Base-by-base conservation (phyloP, 345 rosid genomes). In the Moricandia arvensis region DNA sequence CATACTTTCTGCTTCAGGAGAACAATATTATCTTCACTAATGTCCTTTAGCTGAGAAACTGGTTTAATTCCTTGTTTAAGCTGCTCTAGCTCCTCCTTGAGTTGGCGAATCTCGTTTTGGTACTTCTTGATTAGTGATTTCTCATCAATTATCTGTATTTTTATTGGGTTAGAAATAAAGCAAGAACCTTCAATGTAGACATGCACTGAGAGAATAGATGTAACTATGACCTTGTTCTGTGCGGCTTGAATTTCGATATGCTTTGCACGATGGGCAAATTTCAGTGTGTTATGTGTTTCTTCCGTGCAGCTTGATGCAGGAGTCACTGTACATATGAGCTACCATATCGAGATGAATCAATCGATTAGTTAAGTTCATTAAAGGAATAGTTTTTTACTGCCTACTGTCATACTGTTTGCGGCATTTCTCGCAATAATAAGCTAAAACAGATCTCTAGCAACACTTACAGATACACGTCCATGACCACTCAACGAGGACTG, bases 241-340 rank as follows among this genome's bases (percentile, higher is more conserved):
- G 93, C 86, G 11, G 97, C 93, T 83, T 83, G 93, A 76, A 95
- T 90, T 82, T 95, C 99, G 74, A 95, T 95, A 75, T 91, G 99
- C 74, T 94, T 95, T 68, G 99, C 92, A 80, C 97, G 99, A 78
- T 91, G 99, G 41, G 99, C 99, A 81, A 95, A 95, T 80, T 95
- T 95, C 75, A 95, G 75, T 27, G 99, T 95, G 85, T 95, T 95
- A 67, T 95, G 96, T 31, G 99, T 95, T 86, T 91, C 99, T 83
- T 95, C 99, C 1, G 92, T 81, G 85, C 64, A 90, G 82, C 97
- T 91, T 65, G 92, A 89, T 57, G 98, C 88, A 66, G 98, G 98
- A 75, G 98, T 94, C 72, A 94, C 87, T 8, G 96, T 91, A 83
- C 98, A 94, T 73, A 94, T 91, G 77, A 94, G 98, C 98, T 94